Percentiles rank a stretch among this genome's conserved stretches.
These are phyloP conservation scores for Aspergillus sp. DNA, from an alignment of 2,329 filamentous ascomycete species.

Conservation along the genomic window DNA sequence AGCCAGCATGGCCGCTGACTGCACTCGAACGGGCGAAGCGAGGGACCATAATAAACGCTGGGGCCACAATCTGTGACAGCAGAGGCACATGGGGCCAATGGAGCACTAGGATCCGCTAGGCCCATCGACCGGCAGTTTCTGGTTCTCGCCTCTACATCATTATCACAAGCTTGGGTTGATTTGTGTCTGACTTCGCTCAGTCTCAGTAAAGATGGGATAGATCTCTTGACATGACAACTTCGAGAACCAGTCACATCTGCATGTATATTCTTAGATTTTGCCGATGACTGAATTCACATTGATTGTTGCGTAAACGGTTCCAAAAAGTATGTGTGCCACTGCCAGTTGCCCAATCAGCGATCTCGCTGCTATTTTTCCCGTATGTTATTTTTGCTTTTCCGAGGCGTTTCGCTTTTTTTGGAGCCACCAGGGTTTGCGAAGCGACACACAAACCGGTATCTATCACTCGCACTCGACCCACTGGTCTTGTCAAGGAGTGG, in stretches of 20 bases:
- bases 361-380: neutral
- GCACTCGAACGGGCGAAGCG: neutral
- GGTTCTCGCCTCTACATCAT: constrained; percentile 10
- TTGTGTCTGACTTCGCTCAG: neutral
- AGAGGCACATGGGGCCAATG: constrained; percentile 1
- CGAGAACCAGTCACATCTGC: constrained; percentile 20
- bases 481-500: constrained; percentile 12
- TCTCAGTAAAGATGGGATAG: constrained; percentile 9
- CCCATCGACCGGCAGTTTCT: neutral
- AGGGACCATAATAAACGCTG: neutral
- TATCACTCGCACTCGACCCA: constrained; percentile 12
- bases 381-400: constrained; percentile 1
- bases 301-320: constrained; percentile 17
- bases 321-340: constrained; percentile 9
- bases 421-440: constrained; percentile 1
- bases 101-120: constrained; percentile 3
- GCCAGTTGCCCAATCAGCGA: neutral
- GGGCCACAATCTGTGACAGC: neutral
- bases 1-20: constrained; percentile 1
- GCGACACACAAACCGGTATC: constrained; percentile 13
- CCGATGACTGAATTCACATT: constrained; percentile 11
- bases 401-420: constrained; percentile 6
- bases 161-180: neutral
- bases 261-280: constrained; percentile 1
- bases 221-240: constrained; percentile 8